phyloP scores from a whole-genome alignment of 2,329 filamentous ascomycete genomes.

The Alternaria sp. region DNA sequence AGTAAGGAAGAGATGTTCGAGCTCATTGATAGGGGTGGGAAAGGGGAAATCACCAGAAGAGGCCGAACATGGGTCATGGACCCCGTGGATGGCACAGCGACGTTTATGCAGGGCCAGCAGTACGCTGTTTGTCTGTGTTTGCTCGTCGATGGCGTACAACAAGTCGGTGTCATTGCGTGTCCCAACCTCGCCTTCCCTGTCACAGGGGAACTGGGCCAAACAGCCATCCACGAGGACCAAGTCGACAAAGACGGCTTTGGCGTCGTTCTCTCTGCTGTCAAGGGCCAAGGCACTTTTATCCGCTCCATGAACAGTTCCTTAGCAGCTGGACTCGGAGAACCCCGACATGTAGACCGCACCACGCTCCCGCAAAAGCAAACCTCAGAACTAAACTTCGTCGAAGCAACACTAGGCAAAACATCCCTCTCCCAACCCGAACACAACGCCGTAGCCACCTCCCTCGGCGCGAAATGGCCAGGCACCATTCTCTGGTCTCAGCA shows the following conservation, averaged over 20 bases:
- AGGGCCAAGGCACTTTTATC: conserved; percentile 54
- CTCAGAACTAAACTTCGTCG: conserved; percentile 52
- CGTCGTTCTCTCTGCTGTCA: conserved; percentile 56
- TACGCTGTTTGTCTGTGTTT: conserved; percentile 68
- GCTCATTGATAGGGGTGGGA: conserved; percentile 68
- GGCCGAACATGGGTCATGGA: conserved; percentile 66
- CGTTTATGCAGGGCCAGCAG: conserved; percentile 66
- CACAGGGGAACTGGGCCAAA: conserved; percentile 19
- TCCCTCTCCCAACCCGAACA: conserved; percentile 48
- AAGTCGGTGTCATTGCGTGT: conserved; percentile 66
- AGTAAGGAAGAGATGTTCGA: conserved; percentile 64
- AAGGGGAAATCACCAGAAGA: conserved; percentile 54
- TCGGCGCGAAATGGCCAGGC: conserved; percentile 55
- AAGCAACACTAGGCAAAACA: conserved; percentile 51
- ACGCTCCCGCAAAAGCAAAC: conserved; percentile 35
- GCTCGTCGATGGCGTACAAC: conserved; percentile 63
- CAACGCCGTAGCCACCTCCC: conserved; percentile 42
- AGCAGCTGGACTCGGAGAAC: conserved; percentile 37
- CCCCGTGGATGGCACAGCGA: conserved; percentile 69
- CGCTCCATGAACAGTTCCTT: conserved; percentile 44
- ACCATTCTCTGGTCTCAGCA: conserved; percentile 61
- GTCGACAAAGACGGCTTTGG: conserved; percentile 53
- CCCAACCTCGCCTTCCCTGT: conserved; percentile 62
- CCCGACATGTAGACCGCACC: conserved; percentile 37
- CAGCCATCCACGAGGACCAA: conserved; percentile 43